These are phyloP conservation scores for Boletus subparvulus DNA, from an alignment of 768 basidiomycete species.

Conservation along the genomic window DNA sequence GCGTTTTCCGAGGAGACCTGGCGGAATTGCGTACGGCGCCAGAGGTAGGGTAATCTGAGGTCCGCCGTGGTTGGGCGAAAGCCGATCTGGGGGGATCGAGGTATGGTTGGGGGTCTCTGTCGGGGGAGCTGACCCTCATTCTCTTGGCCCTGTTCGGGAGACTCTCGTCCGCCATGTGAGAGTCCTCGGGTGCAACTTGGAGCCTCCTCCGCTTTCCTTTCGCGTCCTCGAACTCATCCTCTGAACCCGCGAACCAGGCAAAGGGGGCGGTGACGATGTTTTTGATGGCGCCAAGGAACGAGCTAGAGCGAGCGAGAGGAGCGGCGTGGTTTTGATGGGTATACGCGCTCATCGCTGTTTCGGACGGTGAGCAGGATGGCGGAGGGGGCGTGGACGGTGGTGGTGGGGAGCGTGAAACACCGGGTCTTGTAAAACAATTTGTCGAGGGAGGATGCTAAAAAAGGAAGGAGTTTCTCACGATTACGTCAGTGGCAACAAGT, in stretches of 20 bases:
- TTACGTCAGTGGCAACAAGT: background rate
- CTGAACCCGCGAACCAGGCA: slow-evolving; percentile 49
- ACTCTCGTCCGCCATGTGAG: slow-evolving; percentile 33
- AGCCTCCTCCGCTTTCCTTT: slow-evolving; percentile 57
- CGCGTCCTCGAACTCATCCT: slow-evolving; percentile 49
- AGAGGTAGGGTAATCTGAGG: slow-evolving; percentile 17
- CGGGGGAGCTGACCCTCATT: slow-evolving; percentile 53
- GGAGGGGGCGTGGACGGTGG: slow-evolving; percentile 20
- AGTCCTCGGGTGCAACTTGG: slow-evolving; percentile 25
- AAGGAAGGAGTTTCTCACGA: slow-evolving; percentile 15
- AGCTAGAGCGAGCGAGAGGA: slow-evolving; percentile 51
- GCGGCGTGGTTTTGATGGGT: slow-evolving; percentile 31
- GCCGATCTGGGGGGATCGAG: slow-evolving; percentile 55
- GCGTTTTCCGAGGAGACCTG: slow-evolving; percentile 31
- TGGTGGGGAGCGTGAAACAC: slow-evolving; percentile 17
- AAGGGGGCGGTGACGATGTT: slow-evolving; percentile 65
- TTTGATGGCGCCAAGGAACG: slow-evolving; percentile 62
- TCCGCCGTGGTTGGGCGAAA: slow-evolving; percentile 34
- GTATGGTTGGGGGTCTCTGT: slow-evolving; percentile 41
- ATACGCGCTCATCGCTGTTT: slow-evolving; percentile 30
- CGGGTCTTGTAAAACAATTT: slow-evolving; percentile 22
- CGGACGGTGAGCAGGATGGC: slow-evolving; percentile 18
- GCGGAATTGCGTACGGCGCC: slow-evolving; percentile 23
- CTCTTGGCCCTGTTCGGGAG: slow-evolving; percentile 45
- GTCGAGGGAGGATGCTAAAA: slow-evolving; percentile 8